Conservation (phyloP, 768 basidiomycete species). For the Xanthoconium stramineum region DNA sequence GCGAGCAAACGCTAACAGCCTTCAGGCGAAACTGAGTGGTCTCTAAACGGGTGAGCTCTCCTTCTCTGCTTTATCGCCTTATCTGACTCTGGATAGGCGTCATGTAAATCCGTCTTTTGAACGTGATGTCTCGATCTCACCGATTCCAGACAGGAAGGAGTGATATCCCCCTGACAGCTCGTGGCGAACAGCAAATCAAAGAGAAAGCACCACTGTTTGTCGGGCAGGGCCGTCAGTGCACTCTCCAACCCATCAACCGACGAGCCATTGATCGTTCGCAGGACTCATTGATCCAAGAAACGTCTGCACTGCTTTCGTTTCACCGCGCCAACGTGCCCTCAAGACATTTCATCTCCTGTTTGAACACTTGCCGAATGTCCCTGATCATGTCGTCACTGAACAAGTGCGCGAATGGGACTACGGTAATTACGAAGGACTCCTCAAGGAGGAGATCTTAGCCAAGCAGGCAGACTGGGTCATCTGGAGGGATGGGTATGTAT, state of each 20-base stretch:
- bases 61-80: background rate
- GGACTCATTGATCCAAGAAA: conserved; percentile 78
- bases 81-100: conserved; percentile 40
- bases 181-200: conserved; percentile 69
- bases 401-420: conserved; percentile 87
- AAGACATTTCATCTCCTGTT: conserved; percentile 84
- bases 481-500: conserved; percentile 74
- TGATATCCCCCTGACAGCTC: conserved; percentile 82
- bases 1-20: conserved; percentile 1
- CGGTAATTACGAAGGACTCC: conserved; percentile 84
- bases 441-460: conserved; percentile 71
- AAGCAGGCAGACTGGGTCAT: conserved; percentile 67
- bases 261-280: conserved; percentile 26
- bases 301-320: conserved; percentile 72
- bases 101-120: conserved; percentile 44
- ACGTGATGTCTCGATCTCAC: background rate
- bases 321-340: conserved; percentile 84
- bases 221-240: conserved; percentile 69
- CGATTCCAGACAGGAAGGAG: conserved; percentile 69
- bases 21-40: conserved; percentile 93
- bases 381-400: conserved; percentile 59
- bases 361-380: conserved; percentile 41
- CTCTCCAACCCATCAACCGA: background rate
- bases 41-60: conserved; percentile 65
- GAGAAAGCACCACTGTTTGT: conserved; percentile 64